A percentile compares a stretch with the other conserved stretches of the same genome.
Conservation (phyloP, 768 basidiomycete species). For the Phlebiopsis gigantea region DNA sequence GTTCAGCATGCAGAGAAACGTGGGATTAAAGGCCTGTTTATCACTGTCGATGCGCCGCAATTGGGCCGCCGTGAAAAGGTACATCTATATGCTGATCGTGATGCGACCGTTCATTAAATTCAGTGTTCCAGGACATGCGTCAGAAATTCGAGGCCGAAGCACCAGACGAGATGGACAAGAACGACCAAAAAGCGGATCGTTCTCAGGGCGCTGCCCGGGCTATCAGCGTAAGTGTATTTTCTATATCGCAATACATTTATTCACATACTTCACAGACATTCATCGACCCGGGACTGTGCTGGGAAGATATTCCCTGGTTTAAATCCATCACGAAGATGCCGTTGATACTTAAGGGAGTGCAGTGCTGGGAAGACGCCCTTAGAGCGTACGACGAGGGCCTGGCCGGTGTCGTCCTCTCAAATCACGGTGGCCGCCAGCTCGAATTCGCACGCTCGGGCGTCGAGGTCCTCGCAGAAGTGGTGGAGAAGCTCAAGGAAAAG, state of each 20-base stretch:
- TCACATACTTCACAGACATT: slow-evolving; percentile 54
- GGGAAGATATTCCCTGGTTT: slow-evolving; percentile 76
- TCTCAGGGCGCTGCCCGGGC: slow-evolving; percentile 90
- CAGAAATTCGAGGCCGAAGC: slow-evolving; percentile 86
- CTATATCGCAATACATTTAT: background rate
- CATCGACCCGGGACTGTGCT: slow-evolving; percentile 87
- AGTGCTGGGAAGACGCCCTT: slow-evolving; percentile 56
- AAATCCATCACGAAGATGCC: slow-evolving; percentile 61
- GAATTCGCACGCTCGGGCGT: slow-evolving; percentile 85
- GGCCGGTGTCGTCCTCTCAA: slow-evolving; percentile 47
- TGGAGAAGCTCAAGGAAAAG: slow-evolving; percentile 50
- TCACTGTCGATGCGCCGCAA: slow-evolving; percentile 97
- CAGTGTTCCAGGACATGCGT: slow-evolving; percentile 68
- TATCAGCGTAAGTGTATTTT: slow-evolving; percentile 59
- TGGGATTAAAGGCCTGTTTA: slow-evolving; percentile 90
- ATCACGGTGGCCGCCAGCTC: slow-evolving; percentile 57
- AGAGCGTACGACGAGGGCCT: slow-evolving; percentile 40
- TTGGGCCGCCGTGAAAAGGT: slow-evolving; percentile 88
- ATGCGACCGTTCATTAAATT: background rate
- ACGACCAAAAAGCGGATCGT: slow-evolving; percentile 53
- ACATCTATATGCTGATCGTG: background rate
- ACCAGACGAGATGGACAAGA: slow-evolving; percentile 41
- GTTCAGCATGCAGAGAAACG: slow-evolving; percentile 87
- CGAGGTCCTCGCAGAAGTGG: slow-evolving; percentile 88
- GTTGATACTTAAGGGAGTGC: slow-evolving; percentile 60